Evolutionary conservation across 139 green algal genomes (phyloP), one percentile per base, ranked within the genome.

Genomic region (Chlamydomonas urium): DNA sequence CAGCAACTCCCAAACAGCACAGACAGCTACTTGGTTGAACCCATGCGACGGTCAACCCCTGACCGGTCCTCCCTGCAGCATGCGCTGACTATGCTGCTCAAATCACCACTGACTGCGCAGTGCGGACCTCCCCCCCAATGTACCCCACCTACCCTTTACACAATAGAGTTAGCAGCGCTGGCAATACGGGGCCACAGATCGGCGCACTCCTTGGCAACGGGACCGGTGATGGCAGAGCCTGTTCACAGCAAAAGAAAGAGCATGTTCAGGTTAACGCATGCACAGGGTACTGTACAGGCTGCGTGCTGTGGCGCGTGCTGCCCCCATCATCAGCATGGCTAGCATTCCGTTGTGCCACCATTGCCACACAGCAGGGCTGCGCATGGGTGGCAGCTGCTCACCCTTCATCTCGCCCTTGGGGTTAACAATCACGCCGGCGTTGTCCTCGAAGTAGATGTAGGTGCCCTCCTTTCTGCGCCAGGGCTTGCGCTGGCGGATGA

Each of bases 371-470:
- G 45, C 21, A 56, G 45, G 45, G 21, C 45, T 17, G 45, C 45
- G 45, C 45, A 56, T 26, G 17, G 21, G 60, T 26, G 42, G 14
- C 42, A 10, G 14, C 24, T 34, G 37, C 85, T 72, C 69, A 97
- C 92, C 95, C 88, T 99, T 99, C 93, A 99, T 97, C 79, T 99
- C 96, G 67, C 95, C 95, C 90, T 99, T 99, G 72, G 93, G 90
- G 87, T 99, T 99, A 60, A 99, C 94, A 74, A 99, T 99, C 34
- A 99, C 95, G 38, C 96, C 96, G 4, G 96, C 96, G 77, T 99
- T 99, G 89, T 99, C 96, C 85, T 99, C 96, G 82, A 99, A 99
- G 90, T 99, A 99, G 73, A 99, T 98, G 86, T 92, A 98, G 37
- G 88, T 85, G 70, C 96, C 96, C 72, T 99, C 94, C 89, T 98